phyloP scores from a whole-genome alignment of 2,329 filamentous ascomycete species.

The Alternaria alternata region DNA sequence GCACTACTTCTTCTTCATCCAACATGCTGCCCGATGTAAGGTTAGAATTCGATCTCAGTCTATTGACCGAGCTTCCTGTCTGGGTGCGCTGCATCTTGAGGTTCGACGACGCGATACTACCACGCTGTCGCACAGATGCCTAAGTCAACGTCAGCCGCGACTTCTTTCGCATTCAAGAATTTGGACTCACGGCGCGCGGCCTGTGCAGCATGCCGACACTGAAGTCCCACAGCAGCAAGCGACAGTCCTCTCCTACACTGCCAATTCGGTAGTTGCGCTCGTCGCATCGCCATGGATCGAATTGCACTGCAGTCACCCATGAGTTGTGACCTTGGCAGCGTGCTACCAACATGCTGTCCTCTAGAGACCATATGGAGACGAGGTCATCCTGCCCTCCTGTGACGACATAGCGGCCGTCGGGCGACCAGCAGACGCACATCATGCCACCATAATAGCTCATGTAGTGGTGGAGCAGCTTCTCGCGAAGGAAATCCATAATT shows the following conservation, averaged over 20 bases:
- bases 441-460: slow-evolving; percentile 93
- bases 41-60: slow-evolving; percentile 75
- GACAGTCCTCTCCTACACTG: slow-evolving; percentile 92
- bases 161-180: neutral
- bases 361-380: slow-evolving; percentile 92
- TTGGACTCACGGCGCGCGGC: slow-evolving; percentile 73
- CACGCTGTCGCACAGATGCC: slow-evolving; percentile 65
- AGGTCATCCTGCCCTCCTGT: slow-evolving; percentile 96
- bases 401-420: slow-evolving; percentile 93
- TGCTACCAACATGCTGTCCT: slow-evolving; percentile 84
- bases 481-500: slow-evolving; percentile 89
- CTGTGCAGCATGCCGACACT: slow-evolving; percentile 95
- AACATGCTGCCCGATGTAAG: slow-evolving; percentile 62
- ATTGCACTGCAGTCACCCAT: slow-evolving; percentile 92
- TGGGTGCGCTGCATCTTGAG: slow-evolving; percentile 57
- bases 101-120: slow-evolving; percentile 61
- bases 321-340: slow-evolving; percentile 95
- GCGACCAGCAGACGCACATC: slow-evolving; percentile 95
- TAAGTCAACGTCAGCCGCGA: slow-evolving; percentile 29
- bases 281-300: slow-evolving; percentile 97
- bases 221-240: slow-evolving; percentile 95
- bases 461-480: slow-evolving; percentile 89
- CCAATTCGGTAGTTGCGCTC: slow-evolving; percentile 95
- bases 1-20: slow-evolving; percentile 71
- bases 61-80: slow-evolving; percentile 68